Evolutionary conservation across 108 stramenopile species (phyloP).

Genomic region (Mediolabrus comicus): DNA sequence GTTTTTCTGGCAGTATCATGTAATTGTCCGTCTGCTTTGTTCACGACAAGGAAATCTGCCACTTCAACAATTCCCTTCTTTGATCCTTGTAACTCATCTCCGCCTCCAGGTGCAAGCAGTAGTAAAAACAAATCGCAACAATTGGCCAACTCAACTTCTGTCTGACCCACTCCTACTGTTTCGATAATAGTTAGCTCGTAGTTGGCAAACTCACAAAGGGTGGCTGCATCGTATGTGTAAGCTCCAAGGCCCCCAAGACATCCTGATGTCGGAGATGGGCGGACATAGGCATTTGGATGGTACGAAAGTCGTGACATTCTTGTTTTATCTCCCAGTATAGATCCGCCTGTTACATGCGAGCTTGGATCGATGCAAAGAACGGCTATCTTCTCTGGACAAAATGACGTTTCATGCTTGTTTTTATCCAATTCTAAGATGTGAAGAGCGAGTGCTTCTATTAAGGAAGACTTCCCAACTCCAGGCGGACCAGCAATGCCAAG

Average conservation of each 20-base stretch:
- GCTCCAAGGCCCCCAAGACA: conserved; percentile 90
- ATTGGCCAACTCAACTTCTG: conserved; percentile 88
- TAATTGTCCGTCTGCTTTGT: conserved; percentile 94
- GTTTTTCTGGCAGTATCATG: conserved; percentile 62
- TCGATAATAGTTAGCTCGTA: conserved; percentile 94
- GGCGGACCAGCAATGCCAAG: conserved; percentile 85
- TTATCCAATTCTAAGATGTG: conserved; percentile 49
- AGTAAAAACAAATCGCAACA: conserved; percentile 91
- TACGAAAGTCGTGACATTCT: conserved; percentile 91
- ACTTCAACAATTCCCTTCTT: conserved; percentile 99
- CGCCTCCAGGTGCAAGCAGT: conserved; percentile 91
- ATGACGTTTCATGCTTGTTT: neutral
- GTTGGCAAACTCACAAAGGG: conserved; percentile 86
- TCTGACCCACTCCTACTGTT: conserved; percentile 97
- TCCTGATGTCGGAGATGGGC: conserved; percentile 91
- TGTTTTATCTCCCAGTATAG: conserved; percentile 98
- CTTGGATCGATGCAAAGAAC: conserved; percentile 94
- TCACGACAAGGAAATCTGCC: conserved; percentile 92
- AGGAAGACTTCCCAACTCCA: conserved; percentile 45
- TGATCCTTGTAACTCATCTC: conserved; percentile 94
- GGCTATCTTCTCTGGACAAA: conserved; percentile 57
- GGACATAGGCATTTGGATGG: conserved; percentile 83
- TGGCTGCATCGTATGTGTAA: conserved; percentile 93
- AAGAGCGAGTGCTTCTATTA: conserved; percentile 74
- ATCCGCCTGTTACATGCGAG: conserved; percentile 86